Evolutionary conservation across 2,329 filamentous ascomycete species (phyloP).

Genomic region (Capronia epimyces): DNA sequence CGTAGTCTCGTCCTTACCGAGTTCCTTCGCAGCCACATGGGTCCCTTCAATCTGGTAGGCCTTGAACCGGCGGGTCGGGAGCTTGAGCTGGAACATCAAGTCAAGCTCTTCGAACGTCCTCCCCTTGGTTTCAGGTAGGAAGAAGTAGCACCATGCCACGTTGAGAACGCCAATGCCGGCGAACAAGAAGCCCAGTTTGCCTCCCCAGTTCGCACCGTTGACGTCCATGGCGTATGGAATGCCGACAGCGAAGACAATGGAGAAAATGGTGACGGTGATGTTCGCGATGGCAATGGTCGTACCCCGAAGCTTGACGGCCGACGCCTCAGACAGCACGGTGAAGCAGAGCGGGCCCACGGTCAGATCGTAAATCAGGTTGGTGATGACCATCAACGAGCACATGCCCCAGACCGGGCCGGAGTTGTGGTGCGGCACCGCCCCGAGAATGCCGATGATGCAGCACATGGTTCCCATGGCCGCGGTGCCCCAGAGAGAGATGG

Average conservation of each 20-base stretch:
- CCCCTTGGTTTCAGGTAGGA: slow-evolving; percentile 31
- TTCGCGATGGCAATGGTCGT: not conserved
- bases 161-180: slow-evolving; percentile 31
- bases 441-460: slow-evolving; percentile 1
- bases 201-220: slow-evolving; percentile 38
- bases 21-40: too few species aligned
- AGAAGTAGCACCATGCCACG: slow-evolving; percentile 36
- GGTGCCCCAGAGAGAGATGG: not conserved
- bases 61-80: slow-evolving; percentile 14
- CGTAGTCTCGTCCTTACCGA: too few species aligned
- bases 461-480: not conserved
- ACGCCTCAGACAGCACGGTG: not conserved
- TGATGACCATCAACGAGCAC: not conserved
- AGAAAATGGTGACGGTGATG: not conserved
- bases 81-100: slow-evolving; percentile 10
- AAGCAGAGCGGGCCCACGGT: not conserved
- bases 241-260: slow-evolving; percentile 35
- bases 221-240: slow-evolving; percentile 30
- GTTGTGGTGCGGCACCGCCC: not conserved
- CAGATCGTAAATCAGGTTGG: slow-evolving; percentile 3
- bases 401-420: slow-evolving; percentile 1
- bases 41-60: too few species aligned
- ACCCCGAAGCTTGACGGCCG: not conserved
- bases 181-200: slow-evolving; percentile 36
- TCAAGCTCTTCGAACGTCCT: slow-evolving; percentile 15